Conservation (phyloP, 192 early-diverging fungal genomes). For the Coemansia sp. region DNA sequence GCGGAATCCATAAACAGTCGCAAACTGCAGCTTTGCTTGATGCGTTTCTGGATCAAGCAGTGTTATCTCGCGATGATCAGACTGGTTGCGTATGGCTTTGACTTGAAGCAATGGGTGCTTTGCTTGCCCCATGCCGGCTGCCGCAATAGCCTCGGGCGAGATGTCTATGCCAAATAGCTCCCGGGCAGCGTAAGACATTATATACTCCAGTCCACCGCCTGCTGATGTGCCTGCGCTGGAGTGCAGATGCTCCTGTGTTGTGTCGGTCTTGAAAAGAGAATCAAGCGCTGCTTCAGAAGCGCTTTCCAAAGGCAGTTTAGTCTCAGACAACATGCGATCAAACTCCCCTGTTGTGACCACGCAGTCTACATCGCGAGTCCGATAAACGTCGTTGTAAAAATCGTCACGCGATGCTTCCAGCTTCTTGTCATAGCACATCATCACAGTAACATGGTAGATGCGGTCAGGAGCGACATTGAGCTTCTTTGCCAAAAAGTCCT, state of each 20-base stretch:
- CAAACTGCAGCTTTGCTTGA: slow-evolving; percentile 72
- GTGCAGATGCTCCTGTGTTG: slow-evolving; percentile 39
- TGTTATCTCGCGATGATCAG: slow-evolving; percentile 75
- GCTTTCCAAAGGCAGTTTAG: slow-evolving; percentile 49
- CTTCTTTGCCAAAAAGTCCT: slow-evolving; percentile 72
- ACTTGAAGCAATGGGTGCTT: slow-evolving; percentile 55
- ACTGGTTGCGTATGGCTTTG: slow-evolving; percentile 70
- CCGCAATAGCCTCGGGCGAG: slow-evolving; percentile 54
- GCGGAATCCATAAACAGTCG: slow-evolving; percentile 89
- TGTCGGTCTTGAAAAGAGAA: slow-evolving; percentile 47
- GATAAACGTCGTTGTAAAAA: slow-evolving; percentile 79
- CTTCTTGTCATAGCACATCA: slow-evolving; percentile 99
- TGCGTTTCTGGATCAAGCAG: slow-evolving; percentile 51
- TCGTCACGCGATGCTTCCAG: slow-evolving; percentile 92
- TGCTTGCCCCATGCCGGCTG: slow-evolving; percentile 45
- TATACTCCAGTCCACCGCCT: slow-evolving; percentile 88
- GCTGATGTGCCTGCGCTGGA: slow-evolving; percentile 80
- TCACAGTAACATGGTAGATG: slow-evolving; percentile 91
- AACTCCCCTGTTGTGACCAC: slow-evolving; percentile 94
- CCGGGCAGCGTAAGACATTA: slow-evolving; percentile 77
- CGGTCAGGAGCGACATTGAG: slow-evolving; percentile 63
- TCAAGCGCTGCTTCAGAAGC: slow-evolving; percentile 60
- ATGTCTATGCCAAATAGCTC: slow-evolving; percentile 71
- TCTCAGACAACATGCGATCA: slow-evolving; percentile 79
- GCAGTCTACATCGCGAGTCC: slow-evolving; percentile 92